Base-by-base conservation (phyloP, 2,329 filamentous ascomycete species). In the Drechslerella stenobrocha region DNA sequence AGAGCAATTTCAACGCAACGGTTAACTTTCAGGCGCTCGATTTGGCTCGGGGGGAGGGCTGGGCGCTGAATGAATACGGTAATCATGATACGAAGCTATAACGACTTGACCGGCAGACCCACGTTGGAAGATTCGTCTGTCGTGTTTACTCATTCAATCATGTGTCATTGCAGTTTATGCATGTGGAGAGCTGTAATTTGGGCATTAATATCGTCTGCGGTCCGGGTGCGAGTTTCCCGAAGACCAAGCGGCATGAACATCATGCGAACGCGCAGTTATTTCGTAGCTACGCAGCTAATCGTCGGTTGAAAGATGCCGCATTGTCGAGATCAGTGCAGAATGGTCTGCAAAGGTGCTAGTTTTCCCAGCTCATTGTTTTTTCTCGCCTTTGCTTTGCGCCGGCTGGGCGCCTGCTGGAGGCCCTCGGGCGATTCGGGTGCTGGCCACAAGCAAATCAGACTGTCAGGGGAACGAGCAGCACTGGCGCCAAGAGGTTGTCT, bases 401-500 rank as follows among this genome's bases (percentile, higher is more conserved):
- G 42, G 35, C 52, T 56, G 50, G 53, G 63, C 63, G 63, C 63
- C 44, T 67, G 55, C 44, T 60, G 55, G 35, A 55, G 52, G 42
- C 32, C 44, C 44, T 52, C 53, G 48, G 34, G 45, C 18, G 40
- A 58, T 24, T 47, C 28, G 40, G 47, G n/a, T 7, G 50, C 20
- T 7, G 50, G 15, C n/a, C 3, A 35, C 30, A 23, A 44, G 55
- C 61, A 59, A 59, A 66, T 59, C 47, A 53, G 50, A 60, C 44
- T 24, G 63, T 59, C 63, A 67, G 63, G 55, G 55, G 42, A 28
- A 22, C 23, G 15, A 34, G 20, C 42, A 24, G 48, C 47, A 23
- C 22, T 35, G 42, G 26, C 32, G 63, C 63, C 63, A 67, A 67
- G 63, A 34, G 7, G 28, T n/a, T 56, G 55, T 60, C 63, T 67